These are phyloP conservation scores for Cardiosporidium cionae DNA, from an alignment of 169 alveolate species.

Conservation along the genomic window DNA sequence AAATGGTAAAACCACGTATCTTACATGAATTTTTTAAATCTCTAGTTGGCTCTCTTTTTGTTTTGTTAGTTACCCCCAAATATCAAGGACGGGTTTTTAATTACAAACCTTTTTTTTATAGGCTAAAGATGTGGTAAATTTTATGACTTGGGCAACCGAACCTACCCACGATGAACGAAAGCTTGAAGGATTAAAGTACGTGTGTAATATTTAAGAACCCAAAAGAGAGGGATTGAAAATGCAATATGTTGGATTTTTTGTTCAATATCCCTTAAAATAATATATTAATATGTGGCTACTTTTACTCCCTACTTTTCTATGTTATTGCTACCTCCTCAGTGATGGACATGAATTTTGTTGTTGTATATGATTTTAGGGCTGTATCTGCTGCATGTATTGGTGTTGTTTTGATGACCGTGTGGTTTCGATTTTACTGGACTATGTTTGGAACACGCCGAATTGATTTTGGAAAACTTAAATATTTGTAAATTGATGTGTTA, in stretches of 20 bases:
- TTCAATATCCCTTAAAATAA: too few relatives aligned
- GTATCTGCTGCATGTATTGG: conserved; percentile 51
- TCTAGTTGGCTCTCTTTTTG: too few relatives aligned
- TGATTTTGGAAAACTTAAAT: conserved; percentile 65
- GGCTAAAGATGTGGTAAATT: conserved; percentile 72
- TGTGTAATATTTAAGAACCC: too few relatives aligned
- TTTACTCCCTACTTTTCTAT: too few relatives aligned
- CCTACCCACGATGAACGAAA: conserved; percentile 76
- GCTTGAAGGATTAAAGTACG: conserved; percentile 12
- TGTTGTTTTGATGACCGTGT: conserved; percentile 59
- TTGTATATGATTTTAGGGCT: conserved; percentile 59
- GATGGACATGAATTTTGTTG: too few relatives aligned
- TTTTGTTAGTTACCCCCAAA: too few relatives aligned
- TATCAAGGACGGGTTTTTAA: too few relatives aligned
- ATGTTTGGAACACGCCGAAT: conserved; percentile 64
- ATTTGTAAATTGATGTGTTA: conserved; percentile 41
- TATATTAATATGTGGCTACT: too few relatives aligned
- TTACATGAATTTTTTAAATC: too few relatives aligned
- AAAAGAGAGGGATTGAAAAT: too few relatives aligned
- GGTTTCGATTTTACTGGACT: conserved; percentile 77
- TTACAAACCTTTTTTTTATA: not conserved
- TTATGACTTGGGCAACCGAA: conserved; percentile 74
- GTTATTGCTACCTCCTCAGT: too few relatives aligned
- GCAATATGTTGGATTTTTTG: too few relatives aligned
- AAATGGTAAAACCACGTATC: conserved; percentile 66